Percentiles rank a stretch among this genome's conserved stretches.
phyloP scores from a whole-genome alignment of 108 stramenopile genomes.

The Cylindrotheca closterium region DNA sequence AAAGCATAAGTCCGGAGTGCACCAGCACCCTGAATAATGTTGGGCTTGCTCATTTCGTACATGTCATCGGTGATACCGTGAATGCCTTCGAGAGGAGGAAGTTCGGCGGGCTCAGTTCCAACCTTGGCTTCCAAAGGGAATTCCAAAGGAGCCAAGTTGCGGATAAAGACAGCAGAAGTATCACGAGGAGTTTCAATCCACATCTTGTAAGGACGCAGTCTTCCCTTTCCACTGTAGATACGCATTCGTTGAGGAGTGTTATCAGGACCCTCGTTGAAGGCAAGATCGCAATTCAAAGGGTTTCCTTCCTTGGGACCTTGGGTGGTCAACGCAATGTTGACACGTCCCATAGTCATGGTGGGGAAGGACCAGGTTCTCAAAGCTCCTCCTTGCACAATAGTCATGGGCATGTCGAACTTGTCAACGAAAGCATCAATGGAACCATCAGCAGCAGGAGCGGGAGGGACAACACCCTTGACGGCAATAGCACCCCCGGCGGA shows the following conservation, averaged over 20 bases:
- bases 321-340: constrained; percentile 42
- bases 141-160: constrained; percentile 59
- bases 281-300: constrained; percentile 66
- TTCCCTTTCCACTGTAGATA: constrained; percentile 67
- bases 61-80: constrained; percentile 8
- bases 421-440: neutral
- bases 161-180: constrained; percentile 54
- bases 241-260: constrained; percentile 65
- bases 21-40: constrained; percentile 56
- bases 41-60: constrained; percentile 8
- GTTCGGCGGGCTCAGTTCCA: constrained; percentile 41
- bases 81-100: constrained; percentile 1
- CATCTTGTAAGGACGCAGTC: constrained; percentile 57
- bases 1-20: constrained; percentile 64
- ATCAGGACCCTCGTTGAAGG: constrained; percentile 63
- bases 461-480: neutral
- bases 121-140: constrained; percentile 64
- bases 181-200: constrained; percentile 58
- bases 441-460: neutral
- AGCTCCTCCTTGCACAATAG: constrained; percentile 33
- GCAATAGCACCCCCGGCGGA: neutral
- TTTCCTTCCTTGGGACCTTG: constrained; percentile 80
- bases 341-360: constrained; percentile 34
- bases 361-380: constrained; percentile 60
- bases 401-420: neutral